Evolutionary conservation across 2,329 filamentous ascomycete genomes (phyloP).

Genomic region (Epichloe baconii): DNA sequence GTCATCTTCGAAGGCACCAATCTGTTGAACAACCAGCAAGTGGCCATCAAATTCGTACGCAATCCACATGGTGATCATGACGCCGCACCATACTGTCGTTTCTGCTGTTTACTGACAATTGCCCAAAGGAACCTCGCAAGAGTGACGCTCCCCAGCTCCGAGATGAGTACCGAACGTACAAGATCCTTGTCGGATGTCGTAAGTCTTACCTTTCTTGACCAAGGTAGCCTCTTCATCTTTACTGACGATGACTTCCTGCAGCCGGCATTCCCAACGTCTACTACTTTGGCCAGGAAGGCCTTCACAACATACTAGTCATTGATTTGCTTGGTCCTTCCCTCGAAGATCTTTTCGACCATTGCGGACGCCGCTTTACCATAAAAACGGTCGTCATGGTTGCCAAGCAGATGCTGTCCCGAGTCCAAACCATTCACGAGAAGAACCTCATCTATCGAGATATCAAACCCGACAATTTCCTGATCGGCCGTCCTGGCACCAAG

Average conservation of each 20-base stretch:
- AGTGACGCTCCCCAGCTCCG: slow-evolving; percentile 95
- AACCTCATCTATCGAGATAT: slow-evolving; percentile 99
- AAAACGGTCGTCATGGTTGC: slow-evolving; percentile 96
- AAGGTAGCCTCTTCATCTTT: not conserved
- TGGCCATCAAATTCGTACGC: slow-evolving; percentile 97
- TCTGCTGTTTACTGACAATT: not conserved
- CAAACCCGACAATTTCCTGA: slow-evolving; percentile 99
- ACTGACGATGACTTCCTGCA: not conserved
- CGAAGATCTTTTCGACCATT: slow-evolving; percentile 99
- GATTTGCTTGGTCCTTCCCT: slow-evolving; percentile 90
- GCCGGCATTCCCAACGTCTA: slow-evolving; percentile 95
- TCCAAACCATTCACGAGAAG: slow-evolving; percentile 99
- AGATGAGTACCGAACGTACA: slow-evolving; percentile 98
- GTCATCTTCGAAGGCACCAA: slow-evolving; percentile 99
- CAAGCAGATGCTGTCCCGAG: slow-evolving; percentile 96
- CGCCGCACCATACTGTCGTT: not conserved
- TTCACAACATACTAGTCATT: slow-evolving; percentile 99
- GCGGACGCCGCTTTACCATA: slow-evolving; percentile 99
- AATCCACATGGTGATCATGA: not conserved
- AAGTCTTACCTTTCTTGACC: slow-evolving; percentile 28
- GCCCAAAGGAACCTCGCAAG: slow-evolving; percentile 77
- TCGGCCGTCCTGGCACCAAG: slow-evolving; percentile 91
- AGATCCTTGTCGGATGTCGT: slow-evolving; percentile 98
- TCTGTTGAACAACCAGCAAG: slow-evolving; percentile 95
- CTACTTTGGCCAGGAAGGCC: slow-evolving; percentile 98